Conservation (phyloP, 1,284 basidiomycete genomes). For the Erythrobasidium hasegawianum region DNA sequence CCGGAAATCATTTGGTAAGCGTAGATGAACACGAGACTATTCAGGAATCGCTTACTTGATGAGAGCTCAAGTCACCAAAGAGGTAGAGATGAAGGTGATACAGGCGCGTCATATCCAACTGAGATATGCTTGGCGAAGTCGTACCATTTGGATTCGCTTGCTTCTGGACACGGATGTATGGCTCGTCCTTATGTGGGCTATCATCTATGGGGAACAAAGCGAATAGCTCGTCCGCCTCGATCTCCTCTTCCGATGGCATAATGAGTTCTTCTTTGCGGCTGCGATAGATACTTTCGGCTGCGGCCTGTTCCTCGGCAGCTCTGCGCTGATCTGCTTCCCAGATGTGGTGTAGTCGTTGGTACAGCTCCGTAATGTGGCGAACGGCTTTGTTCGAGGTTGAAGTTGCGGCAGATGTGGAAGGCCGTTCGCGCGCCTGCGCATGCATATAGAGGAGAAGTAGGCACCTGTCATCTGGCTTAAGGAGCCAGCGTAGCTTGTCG, state of each 20-base stretch:
- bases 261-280: conserved; percentile 61
- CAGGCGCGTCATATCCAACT: conserved; percentile 12
- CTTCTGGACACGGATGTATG: too few relatives aligned
- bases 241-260: conserved; percentile 62
- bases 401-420: not conserved
- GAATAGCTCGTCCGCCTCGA: conserved; percentile 45
- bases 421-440: not conserved
- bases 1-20: too few relatives aligned
- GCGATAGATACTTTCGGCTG: conserved; percentile 74
- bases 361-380: conserved; percentile 52
- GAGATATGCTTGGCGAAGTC: conserved; percentile 60
- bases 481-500: too few relatives aligned
- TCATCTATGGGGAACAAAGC: conserved; percentile 44
- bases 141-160: conserved; percentile 36
- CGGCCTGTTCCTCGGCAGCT: conserved; percentile 62
- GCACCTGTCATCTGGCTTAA: too few relatives aligned
- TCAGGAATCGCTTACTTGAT: not conserved
- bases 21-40: too few relatives aligned
- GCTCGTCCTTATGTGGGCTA: conserved; percentile 47
- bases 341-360: conserved; percentile 69
- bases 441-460: too few relatives aligned
- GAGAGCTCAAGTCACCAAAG: conserved; percentile 2
- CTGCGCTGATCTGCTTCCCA: conserved; percentile 78
- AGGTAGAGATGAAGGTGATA: conserved; percentile 34
- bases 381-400: not conserved